Base-by-base conservation (phyloP, 768 basidiomycete genomes). In the Termitomyces sp. region DNA sequence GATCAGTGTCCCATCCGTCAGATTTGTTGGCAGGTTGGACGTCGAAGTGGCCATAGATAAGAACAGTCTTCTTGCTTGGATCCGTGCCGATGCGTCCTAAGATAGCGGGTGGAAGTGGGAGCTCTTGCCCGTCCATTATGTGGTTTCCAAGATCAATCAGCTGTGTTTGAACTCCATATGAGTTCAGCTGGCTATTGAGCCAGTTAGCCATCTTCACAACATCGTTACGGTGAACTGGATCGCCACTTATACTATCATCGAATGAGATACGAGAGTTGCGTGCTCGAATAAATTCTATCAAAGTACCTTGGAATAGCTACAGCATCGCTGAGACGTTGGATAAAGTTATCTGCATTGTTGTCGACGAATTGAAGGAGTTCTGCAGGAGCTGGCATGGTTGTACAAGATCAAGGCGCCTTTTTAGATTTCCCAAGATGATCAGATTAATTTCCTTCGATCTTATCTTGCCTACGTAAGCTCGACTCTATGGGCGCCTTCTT, bases 21-120 rank as follows among this genome's bases (percentile, higher is more conserved):
- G 75, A 74, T 60, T 73, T 75, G 54, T 70, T 69, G 4, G 79
- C 79, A 9, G 95, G 95, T 65, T 97, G 95, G 7, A 97, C 95
- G 67, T 97, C 95, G 66, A 92, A 96, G 70, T 98, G 95, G 2
- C 93, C 95, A 68, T 98, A 98, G 32, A 98, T 74, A 29, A 96
- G 80, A 34, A 98, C 85, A 0, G 95, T 98, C 82, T 91, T 95
- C 85, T 98, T 98, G 66, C 76, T 83, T 14, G 84, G 85, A 71
- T 97, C 92, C 37, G 85, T 77, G 3, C 96, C 96, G 60, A 94
- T 77, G 62, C 77, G 77, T 0, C 90, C 95, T 38, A 98, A 79
- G 68, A 97, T 83, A 5, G 84, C 90, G 2, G 92, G 92, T 0
- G 95, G 95, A 5, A 97, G 78, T 47, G 80, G 72, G 12, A 96